Conservation (phyloP, 2,329 filamentous ascomycete genomes). For the Alternaria sp. region DNA sequence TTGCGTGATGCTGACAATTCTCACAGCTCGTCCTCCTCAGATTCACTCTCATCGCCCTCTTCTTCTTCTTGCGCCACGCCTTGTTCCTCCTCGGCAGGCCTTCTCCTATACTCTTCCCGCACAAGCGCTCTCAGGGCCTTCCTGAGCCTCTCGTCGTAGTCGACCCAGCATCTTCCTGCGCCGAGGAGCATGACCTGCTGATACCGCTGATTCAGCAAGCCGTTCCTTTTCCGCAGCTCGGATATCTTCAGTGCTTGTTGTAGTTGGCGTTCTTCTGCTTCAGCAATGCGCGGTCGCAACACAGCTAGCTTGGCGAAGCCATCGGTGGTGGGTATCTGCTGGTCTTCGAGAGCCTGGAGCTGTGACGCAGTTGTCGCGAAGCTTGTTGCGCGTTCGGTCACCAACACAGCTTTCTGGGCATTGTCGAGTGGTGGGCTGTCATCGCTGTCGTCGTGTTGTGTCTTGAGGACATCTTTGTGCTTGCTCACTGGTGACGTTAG, state of each 20-base stretch:
- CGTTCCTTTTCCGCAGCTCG: conserved; percentile 69
- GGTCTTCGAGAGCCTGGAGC: conserved; percentile 53
- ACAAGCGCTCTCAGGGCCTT: conserved; percentile 70
- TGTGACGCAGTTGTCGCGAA: conserved; percentile 53
- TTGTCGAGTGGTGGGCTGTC: conserved; percentile 29
- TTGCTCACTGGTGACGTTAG: conserved; percentile 45
- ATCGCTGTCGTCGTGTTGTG: conserved; percentile 22
- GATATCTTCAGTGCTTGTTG: conserved; percentile 68
- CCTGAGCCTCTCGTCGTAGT: conserved; percentile 72
- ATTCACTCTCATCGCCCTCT: conserved; percentile 3
- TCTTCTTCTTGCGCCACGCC: neutral
- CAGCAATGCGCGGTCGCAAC: conserved; percentile 67
- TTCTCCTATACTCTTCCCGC: conserved; percentile 65
- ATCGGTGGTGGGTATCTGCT: conserved; percentile 52
- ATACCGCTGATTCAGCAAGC: conserved; percentile 63
- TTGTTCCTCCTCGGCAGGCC: conserved; percentile 46
- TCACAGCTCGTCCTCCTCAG: conserved; percentile 16
- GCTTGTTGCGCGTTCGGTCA: conserved; percentile 53
- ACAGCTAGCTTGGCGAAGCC: conserved; percentile 62
- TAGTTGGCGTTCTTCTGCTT: conserved; percentile 65
- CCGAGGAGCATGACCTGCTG: conserved; percentile 75
- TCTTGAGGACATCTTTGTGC: conserved; percentile 50
- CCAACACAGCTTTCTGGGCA: conserved; percentile 42
- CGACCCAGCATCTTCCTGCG: conserved; percentile 72
- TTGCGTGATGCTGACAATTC: neutral